Base-by-base conservation (phyloP, 1,284 basidiomycete species). In the Tremellales sp. region DNA sequence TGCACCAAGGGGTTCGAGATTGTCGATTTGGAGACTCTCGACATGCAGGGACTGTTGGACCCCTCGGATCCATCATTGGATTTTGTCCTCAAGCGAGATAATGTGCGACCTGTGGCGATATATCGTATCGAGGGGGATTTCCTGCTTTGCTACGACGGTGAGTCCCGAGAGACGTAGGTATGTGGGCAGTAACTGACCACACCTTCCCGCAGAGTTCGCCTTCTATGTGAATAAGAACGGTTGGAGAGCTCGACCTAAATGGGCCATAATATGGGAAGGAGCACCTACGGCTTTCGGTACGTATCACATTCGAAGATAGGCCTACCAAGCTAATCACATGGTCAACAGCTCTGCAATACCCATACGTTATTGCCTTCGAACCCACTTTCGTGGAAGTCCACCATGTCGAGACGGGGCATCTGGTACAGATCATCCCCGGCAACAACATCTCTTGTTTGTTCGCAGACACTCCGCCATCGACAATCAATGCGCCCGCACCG, bases 1-100 rank as follows among this genome's bases (percentile, higher is more conserved):
- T 95, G 92, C 66, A 90, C 92, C 13, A 88, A 92, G 66, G 95
- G 95, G n/a, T 98, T 99, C 69, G 95, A 98, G 75, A 97, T 98
- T 59, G 92, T 99, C 56, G 95, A 99, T 72, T 79, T 97, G 41
- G 93, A 97, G 53, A 95, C 87, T 47, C 77, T 99, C 69, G 95
- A 98, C 71, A 97, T 93, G 40, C 94, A 98, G 74, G 90, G 90
- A 7, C 72, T 99, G 53, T 78, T 99, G 46, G 95, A 99, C 71
- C 95, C 95, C 1, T 83, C 85, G 5, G 95, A 98, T 68, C 79
- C 81, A 41, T 86, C 84, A 5, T 80, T 99, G 40, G 93, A 97
- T 60, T 97, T 99, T 76, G 90, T 97, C 25, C 79, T 90, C 56
- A 89, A 86, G 71, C 77, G 85, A 48, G 92, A 95, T 66, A 87